Percentiles rank a stretch among this genome's conserved stretches.
These are phyloP conservation scores for Zymoseptoria passerinii DNA, from an alignment of 2,329 filamentous ascomycete species.

Conservation along the genomic window DNA sequence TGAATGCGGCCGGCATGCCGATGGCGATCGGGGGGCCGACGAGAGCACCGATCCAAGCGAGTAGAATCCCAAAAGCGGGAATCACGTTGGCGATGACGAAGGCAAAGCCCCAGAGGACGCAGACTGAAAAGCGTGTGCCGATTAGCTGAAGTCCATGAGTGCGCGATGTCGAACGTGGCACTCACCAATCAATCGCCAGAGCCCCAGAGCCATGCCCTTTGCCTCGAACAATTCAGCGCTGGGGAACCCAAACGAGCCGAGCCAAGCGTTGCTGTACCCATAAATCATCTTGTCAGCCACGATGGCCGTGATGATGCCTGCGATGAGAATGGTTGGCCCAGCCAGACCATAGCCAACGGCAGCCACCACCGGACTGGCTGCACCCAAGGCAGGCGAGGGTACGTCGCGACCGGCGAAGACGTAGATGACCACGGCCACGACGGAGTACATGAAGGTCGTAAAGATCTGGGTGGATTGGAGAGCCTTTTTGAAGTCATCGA, in stretches of 20 bases:
- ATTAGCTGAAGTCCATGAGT: too few species aligned
- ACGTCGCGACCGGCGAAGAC: conserved; percentile 54
- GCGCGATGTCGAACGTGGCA: too few species aligned
- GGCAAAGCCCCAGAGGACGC: conserved; percentile 48
- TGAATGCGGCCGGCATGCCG: conserved; percentile 14
- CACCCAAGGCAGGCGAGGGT: conserved; percentile 56
- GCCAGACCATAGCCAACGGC: conserved; percentile 66
- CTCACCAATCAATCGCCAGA: too few species aligned
- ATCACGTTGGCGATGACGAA: conserved; percentile 63
- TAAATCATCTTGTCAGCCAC: conserved; percentile 61
- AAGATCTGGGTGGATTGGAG: conserved; percentile 51
- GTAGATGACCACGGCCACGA: conserved; percentile 60
- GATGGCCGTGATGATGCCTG: conserved; percentile 62
- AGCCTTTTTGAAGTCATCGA: conserved; percentile 53
- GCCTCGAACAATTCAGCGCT: too few species aligned
- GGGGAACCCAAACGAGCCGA: conserved; percentile 36
- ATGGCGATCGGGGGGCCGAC: conserved; percentile 59
- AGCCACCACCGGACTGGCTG: conserved; percentile 45
- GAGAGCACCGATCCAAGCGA: conserved; percentile 53
- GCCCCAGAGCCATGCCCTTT: too few species aligned
- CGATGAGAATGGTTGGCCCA: conserved; percentile 61
- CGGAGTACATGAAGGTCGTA: conserved; percentile 52
- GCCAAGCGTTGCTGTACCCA: conserved; percentile 15
- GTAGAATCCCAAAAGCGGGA: conserved; percentile 58
- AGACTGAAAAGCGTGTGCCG: too few species aligned